Evolutionary conservation across 163 green algal genomes (phyloP).

Genomic region (Chlorella variabilis): DNA sequence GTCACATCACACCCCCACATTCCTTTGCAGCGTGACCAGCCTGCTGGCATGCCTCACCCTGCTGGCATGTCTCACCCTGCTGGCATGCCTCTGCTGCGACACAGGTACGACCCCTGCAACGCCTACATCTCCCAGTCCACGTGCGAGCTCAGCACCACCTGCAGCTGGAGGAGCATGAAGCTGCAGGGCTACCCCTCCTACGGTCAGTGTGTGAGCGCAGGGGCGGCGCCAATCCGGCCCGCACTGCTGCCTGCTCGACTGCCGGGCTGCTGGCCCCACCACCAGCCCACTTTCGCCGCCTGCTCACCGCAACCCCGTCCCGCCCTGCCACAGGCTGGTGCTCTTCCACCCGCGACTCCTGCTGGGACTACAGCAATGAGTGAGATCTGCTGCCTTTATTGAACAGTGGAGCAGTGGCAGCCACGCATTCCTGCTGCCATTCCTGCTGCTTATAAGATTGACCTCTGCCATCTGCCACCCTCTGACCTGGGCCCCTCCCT

Average conservation of each 20-base stretch:
- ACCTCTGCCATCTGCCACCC: too few species aligned
- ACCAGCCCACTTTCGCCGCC: not conserved
- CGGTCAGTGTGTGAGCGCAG: not conserved
- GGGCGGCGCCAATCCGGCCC: not conserved
- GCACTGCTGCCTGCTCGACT: not conserved
- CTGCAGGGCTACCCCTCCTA: not conserved
- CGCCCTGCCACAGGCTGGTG: slow-evolving; percentile 7
- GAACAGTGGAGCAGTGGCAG: too few species aligned
- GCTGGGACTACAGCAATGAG: not conserved
- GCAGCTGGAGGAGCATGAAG: not conserved
- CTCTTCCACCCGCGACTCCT: not conserved
- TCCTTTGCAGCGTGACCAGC: too few species aligned
- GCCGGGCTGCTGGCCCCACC: too few species aligned
- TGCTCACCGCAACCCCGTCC: not conserved
- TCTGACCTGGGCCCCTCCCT: too few species aligned
- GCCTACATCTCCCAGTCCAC: not conserved
- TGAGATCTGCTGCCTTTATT: too few species aligned
- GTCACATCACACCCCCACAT: too few species aligned
- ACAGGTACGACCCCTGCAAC: slow-evolving; percentile 7
- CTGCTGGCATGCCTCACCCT: too few species aligned
- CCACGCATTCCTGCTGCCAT: too few species aligned
- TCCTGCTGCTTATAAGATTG: too few species aligned
- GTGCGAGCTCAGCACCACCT: not conserved
- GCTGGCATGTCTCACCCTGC: too few species aligned
- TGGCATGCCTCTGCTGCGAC: too few species aligned